Percentiles rank a stretch among this genome's conserved stretches.
These are phyloP conservation scores for Sclerotinia glacialis DNA, from an alignment of 2,329 filamentous ascomycete genomes.

Conservation along the genomic window DNA sequence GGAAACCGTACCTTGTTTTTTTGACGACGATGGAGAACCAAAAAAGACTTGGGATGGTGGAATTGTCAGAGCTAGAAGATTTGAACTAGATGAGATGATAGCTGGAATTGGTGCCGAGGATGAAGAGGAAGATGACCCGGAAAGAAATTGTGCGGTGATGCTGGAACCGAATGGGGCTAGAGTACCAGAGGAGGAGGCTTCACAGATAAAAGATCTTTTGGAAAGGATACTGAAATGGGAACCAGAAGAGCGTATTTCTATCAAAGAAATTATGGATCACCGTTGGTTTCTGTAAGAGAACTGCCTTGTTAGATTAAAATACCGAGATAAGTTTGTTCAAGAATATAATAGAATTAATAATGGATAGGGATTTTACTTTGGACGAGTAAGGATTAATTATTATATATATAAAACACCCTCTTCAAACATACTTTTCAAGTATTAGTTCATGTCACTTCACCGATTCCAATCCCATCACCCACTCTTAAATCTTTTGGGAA, in stretches of 20 bases:
- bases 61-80: not conserved
- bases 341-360: too few relatives aligned
- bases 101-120: not conserved
- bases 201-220: not conserved
- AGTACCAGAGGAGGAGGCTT: not conserved
- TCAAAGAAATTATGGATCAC: not conserved
- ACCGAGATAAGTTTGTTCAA: too few relatives aligned
- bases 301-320: not conserved
- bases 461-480: too few relatives aligned
- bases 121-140: constrained; percentile 1
- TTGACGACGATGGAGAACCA: not conserved
- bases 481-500: too few relatives aligned
- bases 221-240: constrained; percentile 9
- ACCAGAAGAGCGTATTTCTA: constrained; percentile 11
- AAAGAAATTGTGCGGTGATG: constrained; percentile 1
- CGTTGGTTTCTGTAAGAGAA: not conserved
- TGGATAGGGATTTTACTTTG: too few relatives aligned
- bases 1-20: not conserved
- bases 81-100: not conserved
- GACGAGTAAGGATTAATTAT: too few relatives aligned
- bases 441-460: too few relatives aligned
- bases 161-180: not conserved
- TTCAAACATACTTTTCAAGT: too few relatives aligned
- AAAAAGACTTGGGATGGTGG: not conserved
- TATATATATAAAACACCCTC: too few relatives aligned